A percentile compares a stretch with the other conserved stretches of the same genome.
These are phyloP conservation scores for Nematocida sp. DNA, from an alignment of 371 early-diverging fungal genomes.

Conservation along the genomic window DNA sequence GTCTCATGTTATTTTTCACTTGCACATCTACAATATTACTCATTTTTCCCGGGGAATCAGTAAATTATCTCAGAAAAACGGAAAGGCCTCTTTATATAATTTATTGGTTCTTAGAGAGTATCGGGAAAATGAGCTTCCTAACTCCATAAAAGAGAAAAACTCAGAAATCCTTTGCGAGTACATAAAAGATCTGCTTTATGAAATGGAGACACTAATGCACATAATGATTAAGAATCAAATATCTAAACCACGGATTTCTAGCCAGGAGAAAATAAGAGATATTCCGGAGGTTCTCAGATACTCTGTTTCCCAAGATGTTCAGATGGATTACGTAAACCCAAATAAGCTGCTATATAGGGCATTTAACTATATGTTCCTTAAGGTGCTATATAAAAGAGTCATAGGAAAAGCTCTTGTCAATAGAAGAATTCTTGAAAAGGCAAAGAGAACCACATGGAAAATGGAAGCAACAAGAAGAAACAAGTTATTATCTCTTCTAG, in stretches of 20 bases:
- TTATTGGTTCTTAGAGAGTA: slow-evolving; percentile 25
- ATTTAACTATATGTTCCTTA: neutral
- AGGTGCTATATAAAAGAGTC: slow-evolving; percentile 3
- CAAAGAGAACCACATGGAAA: slow-evolving; percentile 2
- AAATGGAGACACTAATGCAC: neutral
- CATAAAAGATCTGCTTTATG: neutral
- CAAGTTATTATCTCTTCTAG: neutral
- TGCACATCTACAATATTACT: slow-evolving; percentile 40
- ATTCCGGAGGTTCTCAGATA: slow-evolving; percentile 1
- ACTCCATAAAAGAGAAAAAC: neutral
- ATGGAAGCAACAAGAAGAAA: slow-evolving; percentile 19
- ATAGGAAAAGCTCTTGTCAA: neutral
- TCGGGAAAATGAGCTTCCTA: neutral
- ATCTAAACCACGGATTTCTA: neutral
- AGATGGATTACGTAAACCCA: slow-evolving; percentile 1
- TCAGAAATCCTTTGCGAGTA: slow-evolving; percentile 8
- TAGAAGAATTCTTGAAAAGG: neutral
- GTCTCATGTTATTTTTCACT: neutral
- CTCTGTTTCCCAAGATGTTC: neutral
- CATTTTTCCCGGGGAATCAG: slow-evolving; percentile 1
- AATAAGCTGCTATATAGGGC: neutral
- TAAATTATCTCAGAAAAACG: neutral
- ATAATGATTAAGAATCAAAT: slow-evolving; percentile 2
- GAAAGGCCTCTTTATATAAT: neutral
- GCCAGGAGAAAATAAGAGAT: neutral